Evolutionary conservation across 2,329 filamentous ascomycete species (phyloP).

Genomic region (Alternaria burnsii): DNA sequence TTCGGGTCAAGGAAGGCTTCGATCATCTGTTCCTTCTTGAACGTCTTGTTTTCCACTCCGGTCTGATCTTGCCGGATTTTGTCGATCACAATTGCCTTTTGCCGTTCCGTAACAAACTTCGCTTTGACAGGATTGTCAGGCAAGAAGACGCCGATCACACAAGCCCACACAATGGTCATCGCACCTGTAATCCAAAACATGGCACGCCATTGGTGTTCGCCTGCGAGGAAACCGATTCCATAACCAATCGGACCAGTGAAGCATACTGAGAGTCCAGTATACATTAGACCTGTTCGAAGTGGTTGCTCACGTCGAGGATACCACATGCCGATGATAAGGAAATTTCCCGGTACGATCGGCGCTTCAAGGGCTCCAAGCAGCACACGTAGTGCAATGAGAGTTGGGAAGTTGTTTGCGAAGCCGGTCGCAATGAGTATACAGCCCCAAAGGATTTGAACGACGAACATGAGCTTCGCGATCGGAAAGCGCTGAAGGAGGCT

Average conservation of each 20-base stretch:
- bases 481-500: conserved; percentile 30
- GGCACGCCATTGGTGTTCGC: conserved; percentile 49
- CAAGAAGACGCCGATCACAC: conserved; percentile 45
- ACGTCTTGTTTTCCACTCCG: conserved; percentile 58
- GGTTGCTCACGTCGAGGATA: conserved; percentile 47
- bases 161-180: conserved; percentile 40
- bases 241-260: conserved; percentile 47
- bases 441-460: conserved; percentile 24
- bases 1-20: conserved; percentile 55
- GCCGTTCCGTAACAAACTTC: conserved; percentile 43
- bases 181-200: conserved; percentile 52
- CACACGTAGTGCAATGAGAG: conserved; percentile 61
- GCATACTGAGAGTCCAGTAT: conserved; percentile 46
- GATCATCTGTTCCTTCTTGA: conserved; percentile 55
- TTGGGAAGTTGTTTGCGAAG: conserved; percentile 41
- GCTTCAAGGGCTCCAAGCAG: conserved; percentile 65
- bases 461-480: conserved; percentile 29
- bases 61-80: conserved; percentile 56
- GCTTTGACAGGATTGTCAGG: conserved; percentile 52
- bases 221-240: conserved; percentile 35
- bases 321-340: conserved; percentile 50
- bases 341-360: conserved; percentile 56
- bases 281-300: conserved; percentile 37
- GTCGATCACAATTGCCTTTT: conserved; percentile 41
- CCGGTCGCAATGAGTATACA: conserved; percentile 26